Evolutionary conservation across 192 early-diverging fungal genomes (phyloP).

Genomic region (Spizellomyces punctatus): DNA sequence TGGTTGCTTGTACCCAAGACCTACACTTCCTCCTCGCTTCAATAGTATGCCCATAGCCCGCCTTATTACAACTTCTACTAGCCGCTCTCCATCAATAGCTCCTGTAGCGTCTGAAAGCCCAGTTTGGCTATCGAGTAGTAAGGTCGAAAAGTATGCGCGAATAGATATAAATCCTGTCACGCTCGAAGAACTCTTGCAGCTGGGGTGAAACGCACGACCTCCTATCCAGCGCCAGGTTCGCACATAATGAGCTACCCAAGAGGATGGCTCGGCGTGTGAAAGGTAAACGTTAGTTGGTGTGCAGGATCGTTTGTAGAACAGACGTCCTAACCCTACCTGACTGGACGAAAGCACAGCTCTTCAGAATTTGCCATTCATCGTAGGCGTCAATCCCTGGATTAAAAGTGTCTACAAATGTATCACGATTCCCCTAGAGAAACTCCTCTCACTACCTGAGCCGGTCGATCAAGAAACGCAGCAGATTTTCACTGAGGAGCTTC

Average conservation of each 20-base stretch:
- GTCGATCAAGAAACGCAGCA: constrained; percentile 55
- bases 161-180: constrained; percentile 70
- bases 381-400: constrained; percentile 95
- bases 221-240: constrained; percentile 35
- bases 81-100: no score
- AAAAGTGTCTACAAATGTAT: constrained; percentile 71
- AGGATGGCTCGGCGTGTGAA: constrained; percentile 85
- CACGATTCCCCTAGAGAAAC: constrained; percentile 68
- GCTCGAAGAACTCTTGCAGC: constrained; percentile 72
- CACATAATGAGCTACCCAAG: constrained; percentile 77
- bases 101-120: not conserved
- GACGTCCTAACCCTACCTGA: not conserved
- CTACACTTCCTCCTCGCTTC: no score
- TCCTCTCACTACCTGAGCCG: constrained; percentile 69
- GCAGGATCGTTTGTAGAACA: not conserved
- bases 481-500: constrained; percentile 71
- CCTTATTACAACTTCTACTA: no score
- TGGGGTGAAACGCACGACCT: constrained; percentile 65
- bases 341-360: constrained; percentile 53
- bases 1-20: no score
- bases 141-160: constrained; percentile 44
- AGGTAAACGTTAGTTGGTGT: constrained; percentile 19
- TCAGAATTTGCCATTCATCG: constrained; percentile 91
- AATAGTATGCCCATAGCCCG: no score
- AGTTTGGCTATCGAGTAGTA: constrained; percentile 26